Conservation (phyloP, 106 monocot genomes). For the Dendrobium officinale region DNA sequence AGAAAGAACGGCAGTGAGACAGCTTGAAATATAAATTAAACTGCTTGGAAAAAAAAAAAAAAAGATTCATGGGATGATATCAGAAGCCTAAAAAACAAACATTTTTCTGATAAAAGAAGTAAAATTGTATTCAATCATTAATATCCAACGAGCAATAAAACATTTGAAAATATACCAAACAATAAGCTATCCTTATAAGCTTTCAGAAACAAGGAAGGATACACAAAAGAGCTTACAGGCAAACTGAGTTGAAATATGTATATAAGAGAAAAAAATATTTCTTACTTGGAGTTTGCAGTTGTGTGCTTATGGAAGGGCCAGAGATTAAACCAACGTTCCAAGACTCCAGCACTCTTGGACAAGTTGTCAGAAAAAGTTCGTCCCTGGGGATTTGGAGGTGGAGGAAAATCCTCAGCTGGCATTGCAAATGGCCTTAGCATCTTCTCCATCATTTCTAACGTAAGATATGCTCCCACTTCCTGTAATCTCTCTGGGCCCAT, state of each 20-base stretch:
- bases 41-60: too few relatives aligned
- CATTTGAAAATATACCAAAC: too few relatives aligned
- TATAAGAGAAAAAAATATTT: too few relatives aligned
- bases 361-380: constrained; percentile 67
- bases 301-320: constrained; percentile 78
- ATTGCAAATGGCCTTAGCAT: constrained; percentile 90
- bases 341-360: constrained; percentile 46
- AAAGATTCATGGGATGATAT: too few relatives aligned
- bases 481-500: constrained; percentile 93
- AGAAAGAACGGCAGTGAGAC: too few relatives aligned
- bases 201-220: too few relatives aligned
- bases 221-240: neutral
- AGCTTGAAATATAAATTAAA: too few relatives aligned
- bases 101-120: too few relatives aligned
- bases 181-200: too few relatives aligned
- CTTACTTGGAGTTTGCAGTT: constrained; percentile 8
- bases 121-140: too few relatives aligned
- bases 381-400: constrained; percentile 48
- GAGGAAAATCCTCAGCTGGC: constrained; percentile 97
- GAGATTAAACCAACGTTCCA: constrained; percentile 72
- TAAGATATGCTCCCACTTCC: constrained; percentile 61
- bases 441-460: constrained; percentile 79
- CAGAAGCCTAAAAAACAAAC: too few relatives aligned
- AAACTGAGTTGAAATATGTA: neutral
- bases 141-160: too few relatives aligned